Conservation (phyloP, 257 asterid species). For the Plantago ovata region DNA sequence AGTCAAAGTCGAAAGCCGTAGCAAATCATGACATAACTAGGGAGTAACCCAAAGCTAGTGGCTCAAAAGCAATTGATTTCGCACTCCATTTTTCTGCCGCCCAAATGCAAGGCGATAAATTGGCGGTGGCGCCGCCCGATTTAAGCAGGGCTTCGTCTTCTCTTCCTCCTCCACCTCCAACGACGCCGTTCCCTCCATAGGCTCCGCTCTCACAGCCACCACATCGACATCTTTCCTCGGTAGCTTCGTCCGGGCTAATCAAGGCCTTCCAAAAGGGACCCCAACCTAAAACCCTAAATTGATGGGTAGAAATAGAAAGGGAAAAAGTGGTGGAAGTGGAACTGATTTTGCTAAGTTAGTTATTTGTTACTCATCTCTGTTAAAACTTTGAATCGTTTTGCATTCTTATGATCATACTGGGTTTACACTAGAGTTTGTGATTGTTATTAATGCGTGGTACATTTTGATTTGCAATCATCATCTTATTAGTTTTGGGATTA, state of each 20-base stretch:
- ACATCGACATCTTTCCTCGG: slow-evolving; percentile 64
- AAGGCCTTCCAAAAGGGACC: slow-evolving; percentile 53
- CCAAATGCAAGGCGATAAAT: slow-evolving; percentile 83
- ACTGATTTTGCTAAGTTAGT: slow-evolving; percentile 52
- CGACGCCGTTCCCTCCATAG: slow-evolving; percentile 51
- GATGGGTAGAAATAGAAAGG: slow-evolving; percentile 26
- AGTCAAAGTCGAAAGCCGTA: no score
- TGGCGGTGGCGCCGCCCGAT: slow-evolving; percentile 87
- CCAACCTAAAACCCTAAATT: slow-evolving; percentile 14
- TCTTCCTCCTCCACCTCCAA: slow-evolving; percentile 46
- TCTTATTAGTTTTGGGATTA: no score
- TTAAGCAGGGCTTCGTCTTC: slow-evolving; percentile 90
- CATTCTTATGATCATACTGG: no score
- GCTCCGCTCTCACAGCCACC: slow-evolving; percentile 66
- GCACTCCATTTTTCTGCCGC: no score
- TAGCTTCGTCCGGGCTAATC: slow-evolving; percentile 76
- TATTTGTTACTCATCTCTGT: not conserved
- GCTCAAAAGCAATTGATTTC: no score
- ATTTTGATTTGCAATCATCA: no score
- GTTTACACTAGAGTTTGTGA: no score
- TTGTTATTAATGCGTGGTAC: no score
- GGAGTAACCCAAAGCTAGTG: no score
- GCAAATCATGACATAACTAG: no score
- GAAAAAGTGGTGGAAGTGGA: slow-evolving; percentile 28
- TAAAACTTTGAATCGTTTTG: not conserved